A percentile compares a stretch with the other conserved stretches of the same genome.
phyloP scores from a whole-genome alignment of 1,284 basidiomycete genomes.

The Trichosporon asahii region DNA sequence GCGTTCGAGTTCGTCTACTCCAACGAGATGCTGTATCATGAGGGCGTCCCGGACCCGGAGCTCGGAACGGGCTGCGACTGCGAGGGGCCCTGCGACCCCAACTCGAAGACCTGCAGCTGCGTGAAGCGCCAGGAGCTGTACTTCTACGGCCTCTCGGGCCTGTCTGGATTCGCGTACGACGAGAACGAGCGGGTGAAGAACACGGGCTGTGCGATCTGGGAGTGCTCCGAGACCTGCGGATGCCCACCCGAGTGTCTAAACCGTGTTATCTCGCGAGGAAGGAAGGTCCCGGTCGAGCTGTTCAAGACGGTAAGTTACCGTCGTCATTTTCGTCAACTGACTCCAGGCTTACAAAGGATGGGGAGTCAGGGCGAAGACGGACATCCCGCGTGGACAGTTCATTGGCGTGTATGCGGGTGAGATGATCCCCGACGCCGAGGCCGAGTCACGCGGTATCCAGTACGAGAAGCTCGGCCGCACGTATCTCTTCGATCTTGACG shows the following conservation, averaged over 20 bases:
- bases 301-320: slow-evolving; percentile 53
- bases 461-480: slow-evolving; percentile 76
- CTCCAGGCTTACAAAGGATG: slow-evolving; percentile 63
- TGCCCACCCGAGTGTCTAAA: slow-evolving; percentile 78
- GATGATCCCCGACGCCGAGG: slow-evolving; percentile 65
- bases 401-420: slow-evolving; percentile 84
- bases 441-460: slow-evolving; percentile 61
- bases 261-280: slow-evolving; percentile 58
- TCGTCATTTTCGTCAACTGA: background rate
- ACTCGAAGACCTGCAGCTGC: slow-evolving; percentile 66
- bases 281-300: slow-evolving; percentile 54
- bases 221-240: slow-evolving; percentile 77
- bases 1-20: slow-evolving; percentile 47
- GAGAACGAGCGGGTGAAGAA: slow-evolving; percentile 57
- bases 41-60: slow-evolving; percentile 66
- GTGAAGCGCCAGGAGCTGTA: slow-evolving; percentile 59
- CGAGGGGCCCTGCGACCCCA: slow-evolving; percentile 67
- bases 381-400: slow-evolving; percentile 67
- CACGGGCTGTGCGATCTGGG: slow-evolving; percentile 67
- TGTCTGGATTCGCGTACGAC: slow-evolving; percentile 65
- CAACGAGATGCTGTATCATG: slow-evolving; percentile 62
- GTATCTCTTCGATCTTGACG: slow-evolving; percentile 80
- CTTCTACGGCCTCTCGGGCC: slow-evolving; percentile 38
- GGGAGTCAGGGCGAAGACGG: slow-evolving; percentile 63
- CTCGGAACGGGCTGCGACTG: slow-evolving; percentile 68